Conservation (phyloP, 768 basidiomycete genomes). For the Kwoniella mangroviensis region DNA sequence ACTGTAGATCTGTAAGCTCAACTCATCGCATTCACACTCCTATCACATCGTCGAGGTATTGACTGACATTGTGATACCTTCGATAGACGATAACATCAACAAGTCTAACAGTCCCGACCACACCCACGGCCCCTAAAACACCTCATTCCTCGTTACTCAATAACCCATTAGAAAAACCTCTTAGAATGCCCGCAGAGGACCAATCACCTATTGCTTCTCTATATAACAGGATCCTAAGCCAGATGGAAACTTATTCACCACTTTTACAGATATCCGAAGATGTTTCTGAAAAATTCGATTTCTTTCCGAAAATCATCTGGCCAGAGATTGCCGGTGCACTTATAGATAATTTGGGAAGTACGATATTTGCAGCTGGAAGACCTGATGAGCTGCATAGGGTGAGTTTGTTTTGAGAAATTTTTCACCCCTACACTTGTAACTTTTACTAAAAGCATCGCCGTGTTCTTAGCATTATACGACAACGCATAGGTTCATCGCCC, state of each 20-base stretch:
- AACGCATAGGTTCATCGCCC: conserved; percentile 78
- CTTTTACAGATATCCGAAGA: conserved; percentile 56
- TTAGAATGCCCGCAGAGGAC: conserved; percentile 62
- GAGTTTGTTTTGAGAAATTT: conserved; percentile 29
- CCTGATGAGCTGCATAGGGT: conserved; percentile 90
- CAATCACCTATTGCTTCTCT: conserved; percentile 67
- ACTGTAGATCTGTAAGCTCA: conserved; percentile 74
- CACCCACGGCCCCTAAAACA: conserved; percentile 72
- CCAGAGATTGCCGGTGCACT: conserved; percentile 78
- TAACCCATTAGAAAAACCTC: conserved; percentile 60
- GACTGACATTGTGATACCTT: no score
- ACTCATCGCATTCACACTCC: background rate
- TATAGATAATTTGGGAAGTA: conserved; percentile 78
- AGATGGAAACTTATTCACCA: conserved; percentile 64
- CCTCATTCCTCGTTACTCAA: conserved; percentile 62
- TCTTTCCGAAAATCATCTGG: conserved; percentile 88
- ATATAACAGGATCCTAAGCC: conserved; percentile 73
- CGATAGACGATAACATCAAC: conserved; percentile 74
- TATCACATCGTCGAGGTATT: no score
- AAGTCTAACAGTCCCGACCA: conserved; percentile 70
- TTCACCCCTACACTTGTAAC: background rate
- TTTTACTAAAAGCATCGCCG: background rate
- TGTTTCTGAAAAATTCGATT: conserved; percentile 65
- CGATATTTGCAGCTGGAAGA: conserved; percentile 88
- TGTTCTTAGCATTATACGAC: conserved; percentile 75